phyloP scores from a whole-genome alignment of 1,284 basidiomycete genomes.

The Trichosporon faecale region DNA sequence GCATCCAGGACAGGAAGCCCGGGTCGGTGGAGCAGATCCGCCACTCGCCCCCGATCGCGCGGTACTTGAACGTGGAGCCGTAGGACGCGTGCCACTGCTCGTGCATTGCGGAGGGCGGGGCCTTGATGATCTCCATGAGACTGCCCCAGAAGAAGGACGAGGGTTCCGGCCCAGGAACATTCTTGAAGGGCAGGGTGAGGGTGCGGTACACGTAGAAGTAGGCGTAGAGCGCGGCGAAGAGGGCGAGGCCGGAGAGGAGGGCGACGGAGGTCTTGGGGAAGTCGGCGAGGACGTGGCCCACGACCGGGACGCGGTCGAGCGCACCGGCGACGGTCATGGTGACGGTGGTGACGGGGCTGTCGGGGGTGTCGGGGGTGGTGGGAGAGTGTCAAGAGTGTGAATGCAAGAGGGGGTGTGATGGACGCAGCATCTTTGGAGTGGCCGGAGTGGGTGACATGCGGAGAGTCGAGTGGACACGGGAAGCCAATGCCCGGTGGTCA shows the following conservation, averaged over 20 bases:
- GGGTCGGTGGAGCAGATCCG: slow-evolving; percentile 63
- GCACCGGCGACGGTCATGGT: background rate
- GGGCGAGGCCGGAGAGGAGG: background rate
- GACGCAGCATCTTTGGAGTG: background rate
- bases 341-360: no score
- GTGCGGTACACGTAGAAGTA: slow-evolving; percentile 20
- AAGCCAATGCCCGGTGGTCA: background rate
- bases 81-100: slow-evolving; percentile 28
- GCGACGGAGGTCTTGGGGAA: background rate
- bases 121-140: slow-evolving; percentile 21
- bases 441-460: background rate
- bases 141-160: slow-evolving; percentile 28
- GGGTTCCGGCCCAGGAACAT: slow-evolving; percentile 26
- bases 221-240: slow-evolving; percentile 14
- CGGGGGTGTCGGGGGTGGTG: background rate
- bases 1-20: slow-evolving; percentile 61
- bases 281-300: background rate
- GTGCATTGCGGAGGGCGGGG: slow-evolving; percentile 23
- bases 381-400: background rate
- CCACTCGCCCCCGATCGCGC: slow-evolving; percentile 21
- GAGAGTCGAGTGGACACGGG: background rate
- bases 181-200: slow-evolving; percentile 8
- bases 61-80: slow-evolving; percentile 31
- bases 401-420: background rate
- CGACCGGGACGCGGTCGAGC: background rate